phyloP scores from a whole-genome alignment of 169 alveolate species.

The Plasmodium fragile region DNA sequence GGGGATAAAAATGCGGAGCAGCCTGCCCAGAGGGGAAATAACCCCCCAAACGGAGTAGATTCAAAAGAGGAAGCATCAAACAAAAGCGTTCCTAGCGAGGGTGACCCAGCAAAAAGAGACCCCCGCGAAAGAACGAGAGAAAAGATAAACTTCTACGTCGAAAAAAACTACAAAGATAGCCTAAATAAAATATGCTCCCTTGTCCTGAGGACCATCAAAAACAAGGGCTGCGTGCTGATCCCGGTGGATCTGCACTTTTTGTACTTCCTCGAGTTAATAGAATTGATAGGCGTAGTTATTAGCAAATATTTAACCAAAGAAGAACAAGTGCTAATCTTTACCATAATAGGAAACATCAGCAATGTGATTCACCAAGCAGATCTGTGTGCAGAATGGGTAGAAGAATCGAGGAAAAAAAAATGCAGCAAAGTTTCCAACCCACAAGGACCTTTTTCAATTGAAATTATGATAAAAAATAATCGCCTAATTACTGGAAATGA shows the following conservation, averaged over 20 bases:
- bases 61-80: background rate
- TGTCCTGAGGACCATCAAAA: constrained; percentile 50
- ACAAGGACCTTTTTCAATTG: constrained; percentile 68
- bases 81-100: background rate
- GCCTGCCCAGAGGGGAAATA: background rate
- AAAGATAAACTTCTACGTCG: constrained; percentile 30
- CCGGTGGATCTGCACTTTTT: constrained; percentile 51
- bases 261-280: constrained; percentile 59
- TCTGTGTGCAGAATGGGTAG: constrained; percentile 74
- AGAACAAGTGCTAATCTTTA: constrained; percentile 55
- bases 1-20: background rate
- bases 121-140: background rate
- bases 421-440: constrained; percentile 52
- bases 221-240: constrained; percentile 67
- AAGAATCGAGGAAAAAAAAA: constrained; percentile 68
- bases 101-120: background rate
- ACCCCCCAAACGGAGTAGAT: background rate
- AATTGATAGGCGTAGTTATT: constrained; percentile 59
- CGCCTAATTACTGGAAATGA: constrained; percentile 55
- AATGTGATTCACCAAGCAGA: constrained; percentile 65
- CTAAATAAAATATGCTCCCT: constrained; percentile 65
- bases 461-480: constrained; percentile 66
- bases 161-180: constrained; percentile 44
- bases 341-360: constrained; percentile 19
- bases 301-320: constrained; percentile 65